phyloP scores from a whole-genome alignment of 106 monocot genomes.

The Phalaenopsis equestris region DNA sequence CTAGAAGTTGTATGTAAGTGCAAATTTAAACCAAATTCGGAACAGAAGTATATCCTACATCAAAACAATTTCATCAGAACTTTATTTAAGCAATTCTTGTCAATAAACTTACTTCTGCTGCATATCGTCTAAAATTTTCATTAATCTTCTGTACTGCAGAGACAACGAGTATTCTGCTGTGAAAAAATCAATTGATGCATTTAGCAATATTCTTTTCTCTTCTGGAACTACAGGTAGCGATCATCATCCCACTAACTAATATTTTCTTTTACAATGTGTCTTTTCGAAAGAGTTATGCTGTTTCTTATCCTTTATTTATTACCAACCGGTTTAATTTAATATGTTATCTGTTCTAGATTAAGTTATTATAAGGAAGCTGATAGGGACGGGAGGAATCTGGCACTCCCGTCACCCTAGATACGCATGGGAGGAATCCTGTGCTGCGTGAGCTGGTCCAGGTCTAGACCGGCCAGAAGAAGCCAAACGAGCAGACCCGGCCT shows the following conservation, averaged over 20 bases:
- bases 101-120: neutral
- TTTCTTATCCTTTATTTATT: neutral
- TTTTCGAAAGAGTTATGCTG: neutral
- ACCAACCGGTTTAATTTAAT: neutral
- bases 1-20: neutral
- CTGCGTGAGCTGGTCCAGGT: no score
- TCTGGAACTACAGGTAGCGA: constrained; percentile 88
- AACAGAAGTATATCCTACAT: neutral
- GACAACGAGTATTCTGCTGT: constrained; percentile 37
- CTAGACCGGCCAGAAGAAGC: no score
- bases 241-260: constrained; percentile 1
- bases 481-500: no score
- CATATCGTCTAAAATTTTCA: neutral
- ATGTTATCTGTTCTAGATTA: neutral
- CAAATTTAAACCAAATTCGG: neutral
- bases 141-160: constrained; percentile 25
- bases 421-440: no score
- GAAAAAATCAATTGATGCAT: constrained; percentile 61
- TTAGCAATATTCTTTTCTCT: constrained; percentile 91
- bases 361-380: no score
- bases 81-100: neutral
- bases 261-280: neutral
- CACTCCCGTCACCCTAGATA: no score
- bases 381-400: no score
- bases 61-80: neutral